Conservation (phyloP, 2,329 filamentous ascomycete genomes). For the Colletotrichum chrysophilum region DNA sequence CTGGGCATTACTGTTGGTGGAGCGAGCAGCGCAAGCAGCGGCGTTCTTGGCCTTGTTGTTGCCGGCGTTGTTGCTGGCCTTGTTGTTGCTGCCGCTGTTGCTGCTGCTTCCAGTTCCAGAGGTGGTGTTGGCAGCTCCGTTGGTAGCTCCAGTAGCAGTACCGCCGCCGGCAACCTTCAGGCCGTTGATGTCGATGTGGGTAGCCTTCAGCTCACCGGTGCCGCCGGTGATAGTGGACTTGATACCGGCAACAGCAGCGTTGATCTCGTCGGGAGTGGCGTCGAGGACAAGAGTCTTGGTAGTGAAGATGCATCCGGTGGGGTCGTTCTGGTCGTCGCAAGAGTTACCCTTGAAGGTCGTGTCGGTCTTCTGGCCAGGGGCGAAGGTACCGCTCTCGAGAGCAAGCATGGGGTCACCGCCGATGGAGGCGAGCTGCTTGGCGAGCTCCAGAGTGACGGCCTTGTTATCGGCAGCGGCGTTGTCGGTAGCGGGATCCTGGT, state of each 20-base stretch:
- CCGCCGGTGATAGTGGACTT: slow-evolving; percentile 35
- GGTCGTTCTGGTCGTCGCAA: slow-evolving; percentile 55
- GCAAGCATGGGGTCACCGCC: slow-evolving; percentile 47
- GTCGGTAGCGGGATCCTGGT: slow-evolving; percentile 48
- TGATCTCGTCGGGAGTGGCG: slow-evolving; percentile 57
- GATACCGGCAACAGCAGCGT: slow-evolving; percentile 44
- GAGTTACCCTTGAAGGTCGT: slow-evolving; percentile 54
- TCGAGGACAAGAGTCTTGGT: slow-evolving; percentile 60
- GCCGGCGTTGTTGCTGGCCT: neutral
- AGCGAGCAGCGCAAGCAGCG: neutral
- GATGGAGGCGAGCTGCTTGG: slow-evolving; percentile 46
- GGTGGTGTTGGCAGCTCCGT: neutral
- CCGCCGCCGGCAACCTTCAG: slow-evolving; percentile 24
- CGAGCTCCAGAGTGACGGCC: slow-evolving; percentile 43
- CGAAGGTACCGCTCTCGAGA: slow-evolving; percentile 48
- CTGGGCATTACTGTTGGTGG: neutral
- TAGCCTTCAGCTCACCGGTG: slow-evolving; percentile 33
- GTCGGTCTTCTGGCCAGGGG: slow-evolving; percentile 42
- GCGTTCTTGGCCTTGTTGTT: neutral
- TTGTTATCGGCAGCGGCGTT: slow-evolving; percentile 48
- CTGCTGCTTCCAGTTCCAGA: neutral
- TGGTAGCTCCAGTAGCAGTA: neutral
- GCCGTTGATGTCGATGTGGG: slow-evolving; percentile 28
- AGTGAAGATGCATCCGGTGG: slow-evolving; percentile 61
- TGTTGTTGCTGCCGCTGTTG: neutral